phyloP scores from a whole-genome alignment of 2,329 filamentous ascomycete species.

The Penicillium fuscoglaucum region DNA sequence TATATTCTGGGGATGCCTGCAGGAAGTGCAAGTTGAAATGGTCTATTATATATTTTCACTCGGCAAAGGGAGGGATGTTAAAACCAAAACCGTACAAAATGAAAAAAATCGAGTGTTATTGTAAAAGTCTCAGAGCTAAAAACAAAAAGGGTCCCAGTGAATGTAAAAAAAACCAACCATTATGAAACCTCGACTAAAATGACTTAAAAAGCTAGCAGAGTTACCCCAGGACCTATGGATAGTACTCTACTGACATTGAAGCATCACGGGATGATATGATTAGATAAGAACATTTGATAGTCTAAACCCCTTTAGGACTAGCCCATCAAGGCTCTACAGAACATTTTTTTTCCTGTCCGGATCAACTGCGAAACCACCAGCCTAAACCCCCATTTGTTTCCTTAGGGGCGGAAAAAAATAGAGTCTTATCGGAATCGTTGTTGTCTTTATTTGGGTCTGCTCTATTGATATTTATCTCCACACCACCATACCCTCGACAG shows the following conservation, averaged over 20 bases:
- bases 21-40: background rate
- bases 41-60: background rate
- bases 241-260: background rate
- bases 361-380: slow-evolving; percentile 31
- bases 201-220: background rate
- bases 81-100: background rate
- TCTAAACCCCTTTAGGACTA: slow-evolving; percentile 35
- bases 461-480: background rate
- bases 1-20: too few relatives aligned
- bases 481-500: slow-evolving; percentile 20
- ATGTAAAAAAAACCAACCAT: background rate
- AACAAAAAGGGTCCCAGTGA: too few relatives aligned
- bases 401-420: slow-evolving; percentile 19
- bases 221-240: background rate
- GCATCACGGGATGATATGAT: slow-evolving; percentile 23
- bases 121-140: too few relatives aligned
- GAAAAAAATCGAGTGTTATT: background rate
- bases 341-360: slow-evolving; percentile 46
- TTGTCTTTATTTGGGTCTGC: slow-evolving; percentile 3
- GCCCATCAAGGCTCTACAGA: slow-evolving; percentile 39
- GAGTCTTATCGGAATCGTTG: slow-evolving; percentile 12
- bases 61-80: too few relatives aligned
- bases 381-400: slow-evolving; percentile 28
- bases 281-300: slow-evolving; percentile 33
- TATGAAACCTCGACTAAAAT: background rate